Evolutionary conservation across 2,329 filamentous ascomycete genomes (phyloP), one percentile per base, ranked within the genome.

Genomic region (Ceratocystiopsis sp.): DNA sequence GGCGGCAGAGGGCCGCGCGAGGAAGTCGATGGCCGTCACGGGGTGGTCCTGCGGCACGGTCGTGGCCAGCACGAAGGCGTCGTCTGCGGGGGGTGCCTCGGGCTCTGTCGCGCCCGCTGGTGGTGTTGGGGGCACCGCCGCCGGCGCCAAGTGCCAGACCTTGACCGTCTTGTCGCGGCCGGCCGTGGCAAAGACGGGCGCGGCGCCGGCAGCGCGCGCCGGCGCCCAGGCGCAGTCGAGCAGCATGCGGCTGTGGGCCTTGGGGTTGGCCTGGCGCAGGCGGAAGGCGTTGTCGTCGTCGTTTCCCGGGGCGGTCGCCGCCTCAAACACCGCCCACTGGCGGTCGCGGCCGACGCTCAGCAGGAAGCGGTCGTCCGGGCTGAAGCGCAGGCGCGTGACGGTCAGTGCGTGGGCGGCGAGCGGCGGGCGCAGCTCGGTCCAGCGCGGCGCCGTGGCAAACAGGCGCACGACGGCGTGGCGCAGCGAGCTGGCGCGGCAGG

Each of bases 401-500:
- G 91, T 98, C 43, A 96, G 68, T 0, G 81, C 77, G 61, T 98
- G 91, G 2, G 83, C 81, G n/a, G 75, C 71, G 29, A 98, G 68
- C 0, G 89, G 73, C 2, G 89, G 87, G 46, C 75, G 78, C 37
- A 95, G 66, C 61, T 98, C 86, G 16, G 84, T 80, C 91, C 91
- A 98, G 38, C 74, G 73, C 35, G 69, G 73, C 33, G 69, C 71
- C 13, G 87, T 91, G 57, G 93, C 85, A 56, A 93, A 96, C 9
- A 98, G 61, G 17, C 91, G 77, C 53, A 98, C 84, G 35, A 96
- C 87, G 37, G 91, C 91, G 57, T 98, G 91, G 58, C 95, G 91
- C 45, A 89, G 69, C 1, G 86, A 93, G 56, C 80, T 93, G 16
- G 91, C 91, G 55, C 83, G 84, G 65, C 91, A 98, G 2, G 91